Base-by-base conservation (phyloP, 768 basidiomycete species). In the Tylopilus sp. region DNA sequence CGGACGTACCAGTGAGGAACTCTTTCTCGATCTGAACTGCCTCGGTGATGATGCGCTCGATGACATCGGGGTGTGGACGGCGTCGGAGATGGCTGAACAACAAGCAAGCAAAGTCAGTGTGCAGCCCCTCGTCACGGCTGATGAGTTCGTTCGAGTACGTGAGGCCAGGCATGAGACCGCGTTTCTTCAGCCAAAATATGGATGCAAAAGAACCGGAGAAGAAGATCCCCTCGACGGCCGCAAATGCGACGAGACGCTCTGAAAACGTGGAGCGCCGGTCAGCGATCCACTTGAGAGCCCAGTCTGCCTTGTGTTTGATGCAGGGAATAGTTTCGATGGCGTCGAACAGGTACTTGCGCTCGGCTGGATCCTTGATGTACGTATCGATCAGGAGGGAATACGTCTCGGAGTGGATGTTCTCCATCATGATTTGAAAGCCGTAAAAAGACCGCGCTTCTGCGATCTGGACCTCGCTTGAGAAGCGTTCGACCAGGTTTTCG, bases 391-490 rank as follows among this genome's bases (percentile, higher is more conserved):
- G 86, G 42, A 95, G 81, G 0, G 92, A 95, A 70, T 97, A 97
- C 0, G 94, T 93, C 69, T 95, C 94, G 13, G 92, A 93, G 70
- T 97, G 94, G 51, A 95, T 81, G 71, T 95, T 97, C 66, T 95
- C 94, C 82, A 95, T 95, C 94, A 95, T 95, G 67, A 95, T 89
- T 69, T 97, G 94, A 73, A 94, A 95, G 17, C 93, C 93, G 66
- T 97, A 95, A 75, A 97, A 97, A 68, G 87, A 95, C 6, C 93
- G 84, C 9, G 91, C 94, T 69, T 97, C 94, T 5, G 92, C 87
- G 2, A 78, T 77, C 69, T 95, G 93, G 8, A 95, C 90, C 65
- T 95, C 94, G 51, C 79, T 83, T 10, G 89, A 90, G 72, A 95
- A 95, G 20, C 93, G 87, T 69, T 95, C 91, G 41, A 95, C 79